Conservation (phyloP, 352 stramenopile genomes). For the Pythium periplocum region DNA sequence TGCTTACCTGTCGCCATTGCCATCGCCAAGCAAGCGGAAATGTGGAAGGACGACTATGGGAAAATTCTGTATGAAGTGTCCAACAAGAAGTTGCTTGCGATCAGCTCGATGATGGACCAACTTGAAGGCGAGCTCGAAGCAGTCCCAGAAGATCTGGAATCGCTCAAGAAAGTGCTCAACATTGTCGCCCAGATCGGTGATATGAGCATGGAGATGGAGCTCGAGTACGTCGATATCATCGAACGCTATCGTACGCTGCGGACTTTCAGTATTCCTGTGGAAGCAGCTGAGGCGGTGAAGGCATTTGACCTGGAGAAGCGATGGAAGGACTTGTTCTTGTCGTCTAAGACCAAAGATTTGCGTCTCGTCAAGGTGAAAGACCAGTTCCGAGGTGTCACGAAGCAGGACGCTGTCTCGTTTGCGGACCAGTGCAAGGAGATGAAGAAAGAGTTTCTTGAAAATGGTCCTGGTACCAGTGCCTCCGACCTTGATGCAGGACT, state of each 20-base stretch:
- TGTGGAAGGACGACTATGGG: constrained; percentile 94
- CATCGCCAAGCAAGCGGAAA: constrained; percentile 89
- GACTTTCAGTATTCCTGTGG: constrained; percentile 76
- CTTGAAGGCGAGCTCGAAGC: constrained; percentile 76
- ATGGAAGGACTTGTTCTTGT: constrained; percentile 80
- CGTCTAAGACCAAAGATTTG: constrained; percentile 91
- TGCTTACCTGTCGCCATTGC: constrained; percentile 84
- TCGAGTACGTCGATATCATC: constrained; percentile 91
- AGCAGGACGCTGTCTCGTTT: constrained; percentile 88
- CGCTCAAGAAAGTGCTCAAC: constrained; percentile 94
- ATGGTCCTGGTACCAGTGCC: constrained; percentile 77
- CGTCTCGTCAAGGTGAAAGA: constrained; percentile 92
- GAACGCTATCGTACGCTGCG: constrained; percentile 89
- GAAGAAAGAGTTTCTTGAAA: constrained; percentile 82
- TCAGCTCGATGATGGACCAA: constrained; percentile 72
- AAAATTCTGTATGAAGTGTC: constrained; percentile 88
- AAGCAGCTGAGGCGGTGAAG: constrained; percentile 51
- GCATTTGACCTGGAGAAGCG: constrained; percentile 77
- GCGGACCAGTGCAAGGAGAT: constrained; percentile 81
- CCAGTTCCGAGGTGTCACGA: constrained; percentile 92
- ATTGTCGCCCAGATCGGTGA: constrained; percentile 83
- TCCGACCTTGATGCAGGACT: constrained; percentile 87
- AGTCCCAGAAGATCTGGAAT: constrained; percentile 84
- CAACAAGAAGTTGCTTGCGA: constrained; percentile 69
- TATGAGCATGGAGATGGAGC: constrained; percentile 92